Evolutionary conservation across 1,284 basidiomycete species (phyloP).

Genomic region (Fomitiporia mediterranea): DNA sequence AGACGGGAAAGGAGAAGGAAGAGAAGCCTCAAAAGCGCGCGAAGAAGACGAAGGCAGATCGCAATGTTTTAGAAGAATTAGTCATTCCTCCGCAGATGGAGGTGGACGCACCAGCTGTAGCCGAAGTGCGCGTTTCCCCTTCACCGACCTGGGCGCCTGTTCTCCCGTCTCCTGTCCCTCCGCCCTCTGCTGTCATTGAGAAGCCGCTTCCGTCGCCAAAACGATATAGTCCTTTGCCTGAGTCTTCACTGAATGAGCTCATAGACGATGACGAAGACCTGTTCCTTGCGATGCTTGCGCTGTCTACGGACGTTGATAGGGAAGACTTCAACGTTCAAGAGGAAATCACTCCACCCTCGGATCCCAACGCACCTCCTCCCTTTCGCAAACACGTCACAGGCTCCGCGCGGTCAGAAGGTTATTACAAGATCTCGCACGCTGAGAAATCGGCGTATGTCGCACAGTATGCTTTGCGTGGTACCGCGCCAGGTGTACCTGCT

Average conservation of each 20-base stretch:
- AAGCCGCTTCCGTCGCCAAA: slow-evolving; percentile 26
- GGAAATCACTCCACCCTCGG: slow-evolving; percentile 30
- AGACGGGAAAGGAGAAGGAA: slow-evolving; percentile 27
- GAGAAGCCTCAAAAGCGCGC: slow-evolving; percentile 33
- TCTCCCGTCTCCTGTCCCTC: slow-evolving; percentile 42
- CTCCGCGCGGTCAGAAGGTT: slow-evolving; percentile 89
- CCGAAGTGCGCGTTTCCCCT: slow-evolving; percentile 47
- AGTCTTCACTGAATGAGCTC: slow-evolving; percentile 55
- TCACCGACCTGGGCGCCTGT: slow-evolving; percentile 39
- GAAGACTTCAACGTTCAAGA: slow-evolving; percentile 26
- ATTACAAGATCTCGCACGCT: slow-evolving; percentile 88
- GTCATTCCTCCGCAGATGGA: slow-evolving; percentile 46
- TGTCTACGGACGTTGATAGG: slow-evolving; percentile 32
- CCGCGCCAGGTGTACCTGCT: slow-evolving; percentile 33
- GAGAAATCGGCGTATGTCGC: slow-evolving; percentile 89
- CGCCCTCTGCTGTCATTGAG: slow-evolving; percentile 12
- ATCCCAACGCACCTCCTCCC: slow-evolving; percentile 34
- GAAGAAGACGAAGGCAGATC: slow-evolving; percentile 23
- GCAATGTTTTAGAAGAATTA: slow-evolving; percentile 41
- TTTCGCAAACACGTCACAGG: slow-evolving; percentile 74
- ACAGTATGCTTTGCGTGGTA: slow-evolving; percentile 64
- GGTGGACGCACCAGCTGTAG: slow-evolving; percentile 46
- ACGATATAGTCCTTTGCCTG: slow-evolving; percentile 45
- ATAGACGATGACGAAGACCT: slow-evolving; percentile 91
- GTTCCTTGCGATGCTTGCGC: slow-evolving; percentile 75